Percentiles rank a stretch among this genome's conserved stretches.
Evolutionary conservation across 2,329 filamentous ascomycete species (phyloP).

Genomic region (Clonostachys rhizophaga): DNA sequence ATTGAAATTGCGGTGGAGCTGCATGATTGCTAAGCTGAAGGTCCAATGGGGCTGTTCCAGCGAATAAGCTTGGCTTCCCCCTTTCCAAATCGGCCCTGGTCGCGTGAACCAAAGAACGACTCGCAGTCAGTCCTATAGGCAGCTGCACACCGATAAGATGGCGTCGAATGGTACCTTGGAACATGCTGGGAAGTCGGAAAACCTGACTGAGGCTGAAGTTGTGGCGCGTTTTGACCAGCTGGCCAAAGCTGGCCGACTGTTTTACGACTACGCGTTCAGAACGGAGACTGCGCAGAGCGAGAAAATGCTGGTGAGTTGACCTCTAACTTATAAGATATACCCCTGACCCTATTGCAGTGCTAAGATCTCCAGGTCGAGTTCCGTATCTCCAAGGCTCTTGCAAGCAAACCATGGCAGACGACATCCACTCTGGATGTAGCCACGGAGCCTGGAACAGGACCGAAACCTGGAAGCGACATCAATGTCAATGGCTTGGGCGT

Average conservation of each 20-base stretch:
- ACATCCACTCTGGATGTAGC: background rate
- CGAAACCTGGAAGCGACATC: conserved; percentile 26
- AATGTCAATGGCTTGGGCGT: conserved; percentile 34
- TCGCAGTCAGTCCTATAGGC: background rate
- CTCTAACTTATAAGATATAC: background rate
- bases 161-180: conserved; percentile 8
- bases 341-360: background rate
- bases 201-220: background rate
- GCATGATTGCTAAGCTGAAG: too few relatives aligned
- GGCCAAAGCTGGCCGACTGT: conserved; percentile 4
- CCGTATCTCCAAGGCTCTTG: conserved; percentile 5
- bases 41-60: too few relatives aligned
- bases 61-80: too few relatives aligned
- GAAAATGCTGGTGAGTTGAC: background rate
- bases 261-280: conserved; percentile 6
- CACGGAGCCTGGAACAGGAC: background rate
- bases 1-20: too few relatives aligned
- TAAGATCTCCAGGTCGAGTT: conserved; percentile 6
- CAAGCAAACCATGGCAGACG: conserved; percentile 5
- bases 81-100: too few relatives aligned
- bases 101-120: too few relatives aligned
- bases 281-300: background rate
- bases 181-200: too few relatives aligned
- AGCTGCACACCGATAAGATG: conserved; percentile 10
- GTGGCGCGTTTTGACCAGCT: conserved; percentile 4